Base-by-base conservation (phyloP, 2,329 filamentous ascomycete species). In the Fusarium phyllophilum region DNA sequence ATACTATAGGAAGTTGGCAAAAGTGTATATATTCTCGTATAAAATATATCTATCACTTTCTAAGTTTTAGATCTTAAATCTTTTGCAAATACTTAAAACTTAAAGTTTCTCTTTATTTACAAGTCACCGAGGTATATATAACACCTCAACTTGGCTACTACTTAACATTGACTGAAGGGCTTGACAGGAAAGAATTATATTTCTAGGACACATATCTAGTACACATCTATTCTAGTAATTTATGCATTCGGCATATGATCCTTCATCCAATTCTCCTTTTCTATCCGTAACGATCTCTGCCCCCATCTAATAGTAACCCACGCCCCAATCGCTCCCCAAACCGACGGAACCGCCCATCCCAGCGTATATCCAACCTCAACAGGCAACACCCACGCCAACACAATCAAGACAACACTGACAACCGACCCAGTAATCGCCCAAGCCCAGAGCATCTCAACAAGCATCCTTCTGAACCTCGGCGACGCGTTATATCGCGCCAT, bases 221-320 rank as follows among this genome's bases (percentile, higher is more conserved):
- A 6, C 22, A 48, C 4, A 36, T 41, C 18, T 59, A 26, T 11
- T 45, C 17, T 34, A 63, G 4, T 1, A 18, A 3, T 46, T n/a
- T 31, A 51, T 4, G 49, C 48, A 20, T 14, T 51, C 2, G 29
- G 1, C 39, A 46, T 44, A 0, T 57, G 51, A 31, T 73, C 69
- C 6, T 51, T 54, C 2, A n/a, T 3, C 70, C 69, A 73, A 3
- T 55, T 73, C 42, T 73, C 65, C 11, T 51, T 56, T n/a, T 73
- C 70, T 73, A 73, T 70, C 29, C 55, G 29, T n/a, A 73, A 31
- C 12, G 49, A 73, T 13, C 69, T 69, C n/a, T 73, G 69, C 6
- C 70, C 65, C 70, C 69, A 73, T 73, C 56, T 66, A 6, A 73
- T 73, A 17, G 70, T 73, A 6, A 41, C 3, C 36, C 33, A 73